These are phyloP conservation scores for Hypoxylon intermedium DNA, from an alignment of 495 filamentous ascomycete genomes.

Conservation along the genomic window DNA sequence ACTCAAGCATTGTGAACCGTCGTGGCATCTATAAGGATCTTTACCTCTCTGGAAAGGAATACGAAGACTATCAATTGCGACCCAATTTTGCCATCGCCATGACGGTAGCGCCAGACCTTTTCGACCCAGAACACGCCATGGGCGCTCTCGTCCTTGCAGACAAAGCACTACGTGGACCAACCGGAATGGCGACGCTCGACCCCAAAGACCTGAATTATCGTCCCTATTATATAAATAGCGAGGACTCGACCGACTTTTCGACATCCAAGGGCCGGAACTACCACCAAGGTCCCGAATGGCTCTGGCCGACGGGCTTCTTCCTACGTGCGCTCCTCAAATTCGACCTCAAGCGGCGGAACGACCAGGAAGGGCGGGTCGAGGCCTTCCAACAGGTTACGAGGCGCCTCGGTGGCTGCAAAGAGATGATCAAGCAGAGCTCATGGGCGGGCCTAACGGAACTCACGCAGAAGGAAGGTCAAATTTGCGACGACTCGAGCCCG, in stretches of 20 bases:
- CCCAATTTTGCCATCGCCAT: conserved; percentile 96
- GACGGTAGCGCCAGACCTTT: conserved; percentile 89
- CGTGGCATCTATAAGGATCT: conserved; percentile 98
- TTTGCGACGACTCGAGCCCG: conserved; percentile 87
- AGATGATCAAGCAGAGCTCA: conserved; percentile 72
- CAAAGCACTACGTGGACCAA: conserved; percentile 77
- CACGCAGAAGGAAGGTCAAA: conserved; percentile 84
- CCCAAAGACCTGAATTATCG: conserved; percentile 90
- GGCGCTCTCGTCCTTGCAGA: conserved; percentile 80
- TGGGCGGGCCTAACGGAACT: conserved; percentile 96
- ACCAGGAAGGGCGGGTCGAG: conserved; percentile 69
- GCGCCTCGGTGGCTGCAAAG: conserved; percentile 79
- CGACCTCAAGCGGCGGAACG: conserved; percentile 75
- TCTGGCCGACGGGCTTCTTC: conserved; percentile 98
- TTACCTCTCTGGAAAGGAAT: conserved; percentile 88
- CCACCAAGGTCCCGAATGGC: conserved; percentile 98
- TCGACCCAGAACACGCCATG: conserved; percentile 77
- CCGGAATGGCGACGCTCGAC: conserved; percentile 95
- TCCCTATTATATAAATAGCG: conserved; percentile 91
- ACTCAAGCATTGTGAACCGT: conserved; percentile 78
- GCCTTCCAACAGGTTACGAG: conserved; percentile 92
- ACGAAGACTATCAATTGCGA: conserved; percentile 96
- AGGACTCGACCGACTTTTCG: conserved; percentile 86
- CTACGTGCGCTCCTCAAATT: conserved; percentile 89
- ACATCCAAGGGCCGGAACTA: conserved; percentile 96